These are phyloP conservation scores for Acanthamoeba culbertsoni DNA, from an alignment of 208 protist species.

Conservation along the genomic window DNA sequence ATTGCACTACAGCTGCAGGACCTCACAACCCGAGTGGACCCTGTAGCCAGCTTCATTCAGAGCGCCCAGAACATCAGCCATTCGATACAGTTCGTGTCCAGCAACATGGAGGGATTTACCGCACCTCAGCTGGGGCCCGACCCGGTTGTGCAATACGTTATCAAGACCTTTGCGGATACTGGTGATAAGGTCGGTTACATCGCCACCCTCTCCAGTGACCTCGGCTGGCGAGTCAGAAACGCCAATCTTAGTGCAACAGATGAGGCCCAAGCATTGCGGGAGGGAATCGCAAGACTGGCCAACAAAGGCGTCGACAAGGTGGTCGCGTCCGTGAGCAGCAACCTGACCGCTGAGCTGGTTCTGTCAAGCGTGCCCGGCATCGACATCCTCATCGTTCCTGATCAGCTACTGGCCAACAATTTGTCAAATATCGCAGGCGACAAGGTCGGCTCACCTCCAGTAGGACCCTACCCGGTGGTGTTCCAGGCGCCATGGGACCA, in stretches of 20 bases:
- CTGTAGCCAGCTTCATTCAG: not conserved
- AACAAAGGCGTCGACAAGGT: conserved; percentile 41
- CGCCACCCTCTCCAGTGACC: not conserved
- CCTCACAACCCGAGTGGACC: too few species aligned
- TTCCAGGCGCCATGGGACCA: not conserved
- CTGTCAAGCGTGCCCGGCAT: conserved; percentile 14
- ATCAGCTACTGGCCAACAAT: not conserved
- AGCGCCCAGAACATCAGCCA: too few species aligned
- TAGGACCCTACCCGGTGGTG: not conserved
- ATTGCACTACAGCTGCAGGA: not conserved
- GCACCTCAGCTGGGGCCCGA: not conserved
- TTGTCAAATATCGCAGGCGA: not conserved
- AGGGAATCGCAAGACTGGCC: not conserved
- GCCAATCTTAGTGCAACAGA: not conserved
- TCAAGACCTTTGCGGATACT: not conserved
- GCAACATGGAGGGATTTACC: not conserved
- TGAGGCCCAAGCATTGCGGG: not conserved
- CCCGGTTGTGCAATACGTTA: not conserved
- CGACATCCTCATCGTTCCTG: conserved; percentile 34
- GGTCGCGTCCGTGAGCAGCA: conserved; percentile 8
- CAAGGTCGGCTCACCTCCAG: not conserved
- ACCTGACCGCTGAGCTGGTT: not conserved
- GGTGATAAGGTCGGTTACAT: conserved; percentile 2
- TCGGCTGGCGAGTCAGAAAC: not conserved
- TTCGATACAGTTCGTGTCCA: not conserved